These are phyloP conservation scores for Sphenostylis stenocarpa DNA, from an alignment of 306 rosid genomes.

Conservation along the genomic window DNA sequence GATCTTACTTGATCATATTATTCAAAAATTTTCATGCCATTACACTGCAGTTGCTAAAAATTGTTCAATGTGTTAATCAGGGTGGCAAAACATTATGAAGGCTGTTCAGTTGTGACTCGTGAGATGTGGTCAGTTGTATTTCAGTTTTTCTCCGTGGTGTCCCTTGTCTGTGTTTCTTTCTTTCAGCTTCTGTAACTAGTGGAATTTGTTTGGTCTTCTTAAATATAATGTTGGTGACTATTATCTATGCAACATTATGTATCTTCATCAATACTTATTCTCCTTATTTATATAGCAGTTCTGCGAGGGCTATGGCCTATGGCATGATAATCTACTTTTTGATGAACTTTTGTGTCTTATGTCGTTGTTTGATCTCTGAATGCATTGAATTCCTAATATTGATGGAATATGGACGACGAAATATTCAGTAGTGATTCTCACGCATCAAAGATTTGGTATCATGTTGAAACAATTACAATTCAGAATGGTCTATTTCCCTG, in stretches of 20 bases:
- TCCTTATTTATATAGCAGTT: neutral
- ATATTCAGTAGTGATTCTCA: conserved; percentile 5
- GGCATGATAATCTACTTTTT: neutral
- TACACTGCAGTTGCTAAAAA: conserved; percentile 1
- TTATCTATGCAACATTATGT: conserved; percentile 2
- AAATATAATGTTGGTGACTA: conserved; percentile 23
- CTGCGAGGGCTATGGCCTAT: neutral
- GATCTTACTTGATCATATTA: neutral
- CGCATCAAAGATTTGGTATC: neutral
- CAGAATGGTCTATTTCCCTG: neutral
- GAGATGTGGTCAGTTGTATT: conserved; percentile 19
- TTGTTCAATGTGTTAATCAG: conserved; percentile 41
- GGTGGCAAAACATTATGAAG: conserved; percentile 29
- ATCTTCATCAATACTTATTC: neutral
- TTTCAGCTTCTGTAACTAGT: conserved; percentile 17
- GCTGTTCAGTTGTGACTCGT: conserved; percentile 8
- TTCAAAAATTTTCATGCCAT: conserved; percentile 8
- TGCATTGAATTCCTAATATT: neutral
- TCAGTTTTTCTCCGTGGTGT: conserved; percentile 7
- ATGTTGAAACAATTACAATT: neutral
- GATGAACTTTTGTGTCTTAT: neutral
- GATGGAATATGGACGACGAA: neutral
- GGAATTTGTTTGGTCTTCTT: conserved; percentile 22
- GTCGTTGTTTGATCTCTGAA: neutral
- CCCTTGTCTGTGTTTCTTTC: conserved; percentile 14